Evolutionary conservation across 345 rosid species (phyloP).

Genomic region (Zanthoxylum bungeanum): DNA sequence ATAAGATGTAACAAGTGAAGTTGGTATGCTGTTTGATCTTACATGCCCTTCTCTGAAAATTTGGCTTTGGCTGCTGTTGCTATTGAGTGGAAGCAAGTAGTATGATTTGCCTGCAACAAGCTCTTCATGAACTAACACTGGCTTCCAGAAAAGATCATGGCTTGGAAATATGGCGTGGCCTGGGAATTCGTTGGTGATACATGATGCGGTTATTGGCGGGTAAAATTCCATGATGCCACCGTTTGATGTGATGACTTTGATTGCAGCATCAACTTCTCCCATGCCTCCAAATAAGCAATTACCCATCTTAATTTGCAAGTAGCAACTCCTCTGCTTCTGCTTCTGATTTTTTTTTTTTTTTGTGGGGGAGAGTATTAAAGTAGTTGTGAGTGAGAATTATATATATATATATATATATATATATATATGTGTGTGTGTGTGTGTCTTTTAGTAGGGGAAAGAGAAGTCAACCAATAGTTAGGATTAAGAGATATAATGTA

Average conservation of each 20-base stretch:
- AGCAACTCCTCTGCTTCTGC: background rate
- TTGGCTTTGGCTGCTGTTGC: slow-evolving; percentile 3
- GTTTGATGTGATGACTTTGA: slow-evolving; percentile 50
- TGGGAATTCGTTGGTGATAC: slow-evolving; percentile 51
- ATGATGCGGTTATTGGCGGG: slow-evolving; percentile 54
- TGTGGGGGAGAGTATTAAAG: slow-evolving; percentile 9
- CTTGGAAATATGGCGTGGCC: slow-evolving; percentile 57
- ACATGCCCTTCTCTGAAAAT: slow-evolving; percentile 50
- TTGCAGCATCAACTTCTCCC: slow-evolving; percentile 38
- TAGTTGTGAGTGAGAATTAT: background rate
- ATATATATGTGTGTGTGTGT: no score
- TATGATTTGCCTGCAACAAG: slow-evolving; percentile 55
- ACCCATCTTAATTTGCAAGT: slow-evolving; percentile 52
- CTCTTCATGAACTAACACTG: slow-evolving; percentile 41
- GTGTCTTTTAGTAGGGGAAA: no score
- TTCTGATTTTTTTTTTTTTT: background rate
- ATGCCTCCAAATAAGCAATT: slow-evolving; percentile 78
- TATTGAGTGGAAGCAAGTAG: slow-evolving; percentile 46
- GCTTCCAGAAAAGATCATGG: slow-evolving; percentile 50
- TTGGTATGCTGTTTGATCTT: slow-evolving; percentile 62
- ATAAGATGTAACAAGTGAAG: slow-evolving; percentile 49
- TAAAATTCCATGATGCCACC: slow-evolving; percentile 65
- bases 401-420: no score
- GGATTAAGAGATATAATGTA: no score
- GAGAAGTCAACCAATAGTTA: no score